Conservation (phyloP, 1,139 yeast genomes). For the Saccharomyces hybrid region DNA sequence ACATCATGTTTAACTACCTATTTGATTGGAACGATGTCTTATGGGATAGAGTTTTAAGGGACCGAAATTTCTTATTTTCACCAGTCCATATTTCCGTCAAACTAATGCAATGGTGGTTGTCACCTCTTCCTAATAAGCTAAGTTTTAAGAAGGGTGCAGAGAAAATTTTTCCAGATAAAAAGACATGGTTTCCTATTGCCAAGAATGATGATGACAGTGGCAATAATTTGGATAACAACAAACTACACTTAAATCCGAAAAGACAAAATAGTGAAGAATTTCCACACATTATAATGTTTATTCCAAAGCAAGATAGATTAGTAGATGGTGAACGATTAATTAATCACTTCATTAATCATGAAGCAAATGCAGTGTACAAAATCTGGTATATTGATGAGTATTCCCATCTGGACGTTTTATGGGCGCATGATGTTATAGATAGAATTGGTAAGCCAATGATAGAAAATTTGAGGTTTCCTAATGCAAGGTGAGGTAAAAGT, state of each 20-base stretch:
- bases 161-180: slow-evolving; percentile 28
- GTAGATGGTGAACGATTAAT: slow-evolving; percentile 54
- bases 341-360: slow-evolving; percentile 41
- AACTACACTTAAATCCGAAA: slow-evolving; percentile 25
- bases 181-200: slow-evolving; percentile 29
- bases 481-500: neutral
- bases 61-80: slow-evolving; percentile 71
- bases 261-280: slow-evolving; percentile 11
- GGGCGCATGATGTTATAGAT: slow-evolving; percentile 74
- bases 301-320: slow-evolving; percentile 48
- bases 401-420: slow-evolving; percentile 83
- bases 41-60: slow-evolving; percentile 66
- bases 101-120: slow-evolving; percentile 88
- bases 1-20: slow-evolving; percentile 73
- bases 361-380: slow-evolving; percentile 40
- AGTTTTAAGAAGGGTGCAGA: slow-evolving; percentile 29
- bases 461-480: slow-evolving; percentile 21
- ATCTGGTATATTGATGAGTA: slow-evolving; percentile 46
- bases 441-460: slow-evolving; percentile 41
- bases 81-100: slow-evolving; percentile 76
- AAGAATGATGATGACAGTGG: slow-evolving; percentile 4
- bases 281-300: slow-evolving; percentile 40
- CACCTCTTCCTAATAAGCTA: slow-evolving; percentile 19
- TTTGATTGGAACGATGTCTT: slow-evolving; percentile 79
- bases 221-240: slow-evolving; percentile 29